phyloP scores from a whole-genome alignment of 805 yeast genomes.

The Spathaspora passalidarum region DNA sequence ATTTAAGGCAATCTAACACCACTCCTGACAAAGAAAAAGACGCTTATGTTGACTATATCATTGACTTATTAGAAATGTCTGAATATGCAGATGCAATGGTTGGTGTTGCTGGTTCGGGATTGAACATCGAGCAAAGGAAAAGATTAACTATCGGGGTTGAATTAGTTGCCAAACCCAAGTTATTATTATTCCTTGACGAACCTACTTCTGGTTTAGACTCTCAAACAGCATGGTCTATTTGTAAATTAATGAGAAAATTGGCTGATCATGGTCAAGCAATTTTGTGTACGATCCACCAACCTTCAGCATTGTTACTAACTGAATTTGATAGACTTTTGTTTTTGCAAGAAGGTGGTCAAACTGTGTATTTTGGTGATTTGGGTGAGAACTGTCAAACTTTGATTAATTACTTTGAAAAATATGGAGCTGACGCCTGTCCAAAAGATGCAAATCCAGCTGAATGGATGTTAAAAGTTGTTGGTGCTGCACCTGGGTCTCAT shows the following conservation, averaged over 20 bases:
- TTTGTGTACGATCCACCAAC: slow-evolving; percentile 70
- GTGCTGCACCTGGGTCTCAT: slow-evolving; percentile 74
- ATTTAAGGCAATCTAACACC: slow-evolving; percentile 62
- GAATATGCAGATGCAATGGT: slow-evolving; percentile 74
- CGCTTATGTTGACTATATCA: slow-evolving; percentile 65
- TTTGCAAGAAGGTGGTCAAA: slow-evolving; percentile 67
- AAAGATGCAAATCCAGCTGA: slow-evolving; percentile 47
- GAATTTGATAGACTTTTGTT: slow-evolving; percentile 70
- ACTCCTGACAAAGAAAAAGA: slow-evolving; percentile 56
- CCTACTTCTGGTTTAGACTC: slow-evolving; percentile 43
- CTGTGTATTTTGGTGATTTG: slow-evolving; percentile 77
- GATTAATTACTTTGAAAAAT: slow-evolving; percentile 60
- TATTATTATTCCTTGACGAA: slow-evolving; percentile 31
- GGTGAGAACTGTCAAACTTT: slow-evolving; percentile 57
- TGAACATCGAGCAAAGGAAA: slow-evolving; percentile 38
- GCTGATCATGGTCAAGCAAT: slow-evolving; percentile 39
- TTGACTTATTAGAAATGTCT: slow-evolving; percentile 63
- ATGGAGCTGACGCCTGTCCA: slow-evolving; percentile 52
- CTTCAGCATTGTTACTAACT: slow-evolving; percentile 71
- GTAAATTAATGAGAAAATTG: slow-evolving; percentile 36
- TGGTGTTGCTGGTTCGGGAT: slow-evolving; percentile 67
- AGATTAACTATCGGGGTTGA: slow-evolving; percentile 39
- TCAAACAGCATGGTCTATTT: slow-evolving; percentile 41
- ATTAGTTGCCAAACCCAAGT: slow-evolving; percentile 36
- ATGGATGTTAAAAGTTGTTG: slow-evolving; percentile 86